Evolutionary conservation across 2,329 filamentous ascomycete species (phyloP), one percentile per base, ranked within the genome.

Genomic region (Fusarium multiceps): DNA sequence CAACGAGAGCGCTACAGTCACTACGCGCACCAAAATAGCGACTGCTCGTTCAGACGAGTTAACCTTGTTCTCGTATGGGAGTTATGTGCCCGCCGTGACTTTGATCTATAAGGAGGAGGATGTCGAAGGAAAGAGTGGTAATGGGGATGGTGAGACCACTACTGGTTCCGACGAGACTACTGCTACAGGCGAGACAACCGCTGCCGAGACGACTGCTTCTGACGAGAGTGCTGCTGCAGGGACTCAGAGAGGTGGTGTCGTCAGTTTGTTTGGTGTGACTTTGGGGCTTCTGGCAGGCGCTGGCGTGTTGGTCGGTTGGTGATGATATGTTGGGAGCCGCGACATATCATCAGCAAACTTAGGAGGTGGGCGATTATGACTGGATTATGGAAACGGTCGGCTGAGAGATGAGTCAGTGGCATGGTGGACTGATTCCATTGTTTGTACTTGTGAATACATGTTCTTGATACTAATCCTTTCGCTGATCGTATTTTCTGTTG

Each of bases 301-400:
- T 12, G 66, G 66, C 4, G 57, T 62, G 47, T 23, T 69, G 30
- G 6, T 66, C 9, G 21, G 6, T 2, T 58, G 25, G 45, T 57
- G 27, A 25, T 47, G 25, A 46, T 6, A 4, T 30, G 46, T 2
- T 14, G 5, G 2, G 0, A 10, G 8, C 8, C 8, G 6, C 8
- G 9, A 18, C 32, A 18, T 34, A 34, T 18, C 16, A 34, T 34
- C 16, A 34, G 2, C 16, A 34, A 34, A 34, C 32, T 18, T 18
- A 16, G 7, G 32, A 37, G 16, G 6, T 37, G 9, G 2, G 9
- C 5, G 9, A 37, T 18, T 11, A n/a, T 4, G 4, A n/a, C 18
- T 5, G 9, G 5, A 11, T 37, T 34, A 21, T 18, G 8, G 5
- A 10, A 18, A 4, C 8, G 6, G 4, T 34, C 16, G 32, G 16